Conservation (phyloP, 1,284 basidiomycete genomes). For the Ganoderma lucidum region DNA sequence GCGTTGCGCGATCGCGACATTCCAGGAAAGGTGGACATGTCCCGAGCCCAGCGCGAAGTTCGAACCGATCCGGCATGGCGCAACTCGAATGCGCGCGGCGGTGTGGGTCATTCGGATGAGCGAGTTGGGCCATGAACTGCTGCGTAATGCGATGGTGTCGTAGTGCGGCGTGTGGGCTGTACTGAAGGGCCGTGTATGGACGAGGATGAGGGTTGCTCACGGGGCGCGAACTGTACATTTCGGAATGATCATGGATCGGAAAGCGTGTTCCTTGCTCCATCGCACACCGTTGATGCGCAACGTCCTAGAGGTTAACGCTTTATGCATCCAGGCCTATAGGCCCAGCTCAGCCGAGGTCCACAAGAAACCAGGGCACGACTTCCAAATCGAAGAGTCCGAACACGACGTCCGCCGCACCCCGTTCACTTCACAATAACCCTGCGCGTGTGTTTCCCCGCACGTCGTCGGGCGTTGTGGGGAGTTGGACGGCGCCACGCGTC, state of each 20-base stretch:
- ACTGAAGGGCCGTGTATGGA: neutral
- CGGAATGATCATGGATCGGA: slow-evolving; percentile 7
- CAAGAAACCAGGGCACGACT: neutral
- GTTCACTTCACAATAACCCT: slow-evolving; percentile 48
- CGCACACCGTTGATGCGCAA: slow-evolving; percentile 1
- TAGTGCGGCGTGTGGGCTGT: neutral
- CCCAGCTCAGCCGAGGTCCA: neutral
- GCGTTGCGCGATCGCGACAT: neutral
- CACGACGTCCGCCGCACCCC: neutral
- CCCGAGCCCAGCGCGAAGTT: neutral
- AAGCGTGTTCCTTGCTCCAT: neutral
- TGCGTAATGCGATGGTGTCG: slow-evolving; percentile 1
- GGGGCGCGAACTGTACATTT: neutral
- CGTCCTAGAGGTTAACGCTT: neutral
- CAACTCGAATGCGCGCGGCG: neutral
- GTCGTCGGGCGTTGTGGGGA: slow-evolving; percentile 70
- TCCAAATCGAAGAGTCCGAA: neutral
- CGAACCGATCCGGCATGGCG: neutral
- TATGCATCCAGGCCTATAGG: neutral
- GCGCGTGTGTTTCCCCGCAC: slow-evolving; percentile 77
- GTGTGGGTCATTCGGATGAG: neutral
- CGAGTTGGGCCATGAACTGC: neutral
- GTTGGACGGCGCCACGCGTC: slow-evolving; percentile 73
- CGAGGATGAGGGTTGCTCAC: neutral
- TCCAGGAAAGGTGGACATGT: neutral